Percentiles rank a stretch among this genome's conserved stretches.
Evolutionary conservation across 176 grass and related monocot genomes (phyloP).

Genomic region (Tillandsia fasciculata): DNA sequence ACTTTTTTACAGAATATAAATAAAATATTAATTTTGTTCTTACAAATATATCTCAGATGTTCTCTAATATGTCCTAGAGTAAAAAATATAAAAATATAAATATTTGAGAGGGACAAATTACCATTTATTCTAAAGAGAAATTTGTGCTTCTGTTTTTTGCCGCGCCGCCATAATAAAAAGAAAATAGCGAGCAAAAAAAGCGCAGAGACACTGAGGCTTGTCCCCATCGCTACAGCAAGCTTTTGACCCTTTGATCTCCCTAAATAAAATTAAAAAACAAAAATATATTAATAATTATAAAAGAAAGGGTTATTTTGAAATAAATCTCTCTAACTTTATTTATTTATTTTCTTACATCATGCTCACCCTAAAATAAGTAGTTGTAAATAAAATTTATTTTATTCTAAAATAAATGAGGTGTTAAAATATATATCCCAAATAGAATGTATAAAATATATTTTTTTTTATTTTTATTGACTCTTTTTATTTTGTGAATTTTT

Average conservation of each 20-base stretch:
- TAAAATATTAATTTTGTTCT: too few species aligned
- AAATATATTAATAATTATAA: not conserved
- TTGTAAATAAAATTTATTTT: too few species aligned
- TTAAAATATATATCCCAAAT: too few species aligned
- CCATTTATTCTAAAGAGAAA: slow-evolving; percentile 44
- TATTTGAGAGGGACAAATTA: not conserved
- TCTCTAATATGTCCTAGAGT: not conserved
- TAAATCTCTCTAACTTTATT: too few species aligned
- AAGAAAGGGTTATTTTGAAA: not conserved
- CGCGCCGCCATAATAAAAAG: slow-evolving; percentile 42
- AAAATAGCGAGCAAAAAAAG: slow-evolving; percentile 56
- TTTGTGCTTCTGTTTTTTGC: slow-evolving; percentile 34
- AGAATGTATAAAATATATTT: too few species aligned
- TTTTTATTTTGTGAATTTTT: too few species aligned
- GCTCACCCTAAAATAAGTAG: too few species aligned
- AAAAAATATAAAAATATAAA: not conserved
- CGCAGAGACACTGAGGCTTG: slow-evolving; percentile 54
- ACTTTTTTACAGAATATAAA: too few species aligned
- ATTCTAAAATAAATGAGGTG: too few species aligned
- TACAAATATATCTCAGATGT: too few species aligned
- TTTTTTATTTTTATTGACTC: too few species aligned
- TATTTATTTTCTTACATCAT: too few species aligned
- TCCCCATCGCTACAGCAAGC: slow-evolving; percentile 50
- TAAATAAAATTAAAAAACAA: not conserved
- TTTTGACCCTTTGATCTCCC: slow-evolving; percentile 62